Evolutionary conservation across 345 rosid species (phyloP).

Genomic region (Euphorbia peplus): DNA sequence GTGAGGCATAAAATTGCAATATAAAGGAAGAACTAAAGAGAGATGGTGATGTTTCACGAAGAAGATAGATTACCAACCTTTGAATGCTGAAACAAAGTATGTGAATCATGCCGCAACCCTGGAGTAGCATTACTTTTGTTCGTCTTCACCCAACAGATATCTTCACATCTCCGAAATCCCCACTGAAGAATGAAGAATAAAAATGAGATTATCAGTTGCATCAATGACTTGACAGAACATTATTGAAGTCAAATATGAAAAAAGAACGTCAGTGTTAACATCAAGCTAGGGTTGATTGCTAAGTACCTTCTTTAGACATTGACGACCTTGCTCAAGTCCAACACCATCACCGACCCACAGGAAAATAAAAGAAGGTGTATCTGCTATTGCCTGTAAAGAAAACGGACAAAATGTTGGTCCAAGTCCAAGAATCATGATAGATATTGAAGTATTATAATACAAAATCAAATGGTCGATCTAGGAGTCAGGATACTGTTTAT

Average conservation of each 20-base stretch:
- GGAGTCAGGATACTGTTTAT: background rate
- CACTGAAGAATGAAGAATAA: constrained; percentile 43
- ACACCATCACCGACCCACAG: constrained; percentile 99
- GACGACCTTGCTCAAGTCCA: constrained; percentile 98
- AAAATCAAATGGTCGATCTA: background rate
- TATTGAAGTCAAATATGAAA: background rate
- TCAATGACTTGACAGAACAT: constrained; percentile 1
- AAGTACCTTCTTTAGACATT: constrained; percentile 86
- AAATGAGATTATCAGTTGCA: background rate
- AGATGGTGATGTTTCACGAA: constrained; percentile 9
- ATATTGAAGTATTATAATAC: background rate
- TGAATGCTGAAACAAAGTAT: constrained; percentile 94
- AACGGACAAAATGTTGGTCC: background rate
- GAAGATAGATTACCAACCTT: constrained; percentile 51
- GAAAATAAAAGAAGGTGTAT: constrained; percentile 95
- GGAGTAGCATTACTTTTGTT: constrained; percentile 92
- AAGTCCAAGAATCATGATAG: background rate
- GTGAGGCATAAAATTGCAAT: constrained; percentile 3
- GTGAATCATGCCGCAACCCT: constrained; percentile 91
- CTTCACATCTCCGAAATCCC: constrained; percentile 99
- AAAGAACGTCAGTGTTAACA: background rate
- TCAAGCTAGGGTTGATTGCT: background rate
- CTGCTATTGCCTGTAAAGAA: constrained; percentile 79
- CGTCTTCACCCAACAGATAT: constrained; percentile 99
- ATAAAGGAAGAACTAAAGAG: background rate